Evolutionary conservation across 805 yeast genomes (phyloP), one percentile per base, ranked within the genome.

Genomic region (Saccharomycopsis sp.): DNA sequence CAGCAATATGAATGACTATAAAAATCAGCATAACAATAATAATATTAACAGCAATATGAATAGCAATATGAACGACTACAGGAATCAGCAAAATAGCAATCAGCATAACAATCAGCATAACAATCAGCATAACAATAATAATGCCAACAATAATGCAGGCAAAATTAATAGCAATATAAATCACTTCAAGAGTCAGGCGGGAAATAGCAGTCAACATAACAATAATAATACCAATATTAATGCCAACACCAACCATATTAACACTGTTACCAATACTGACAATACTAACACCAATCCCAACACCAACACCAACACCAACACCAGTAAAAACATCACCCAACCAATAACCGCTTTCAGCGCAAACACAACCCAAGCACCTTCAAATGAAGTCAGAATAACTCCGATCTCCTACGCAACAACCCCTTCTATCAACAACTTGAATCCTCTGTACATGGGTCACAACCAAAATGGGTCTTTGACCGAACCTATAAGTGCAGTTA

Each of bases 351-450:
- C 49, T 17, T 3, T 44, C 22, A 44, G 49, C 22, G 49, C 49
- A 44, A 44, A 44, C 22, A 44, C 49, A 5, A 44, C 49, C 19
- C 49, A 44, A 17, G 49, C 49, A 17, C 49, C 49, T 7, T 17
- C 49, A 12, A 29, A 29, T 12, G 49, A 44, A 44, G 49, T 44
- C 5, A 44, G 22, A 19, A 44, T 44, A 44, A 44, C 49, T 7
- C 49, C 49, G 3, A 44, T 53, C n/a, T 53, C 56, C 22, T 53
- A 53, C 38, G 56, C 56, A 19, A 53, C 56, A 22, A 53, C 56
- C 12, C 47, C 47, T n/a, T 35, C 50, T 19, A 15, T 41, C 20
- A 15, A 20, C 12, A 20, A 20, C 19, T 17, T 44, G 5, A 44
- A 44, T 12, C 20, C 19, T 7, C 49, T 5, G 49, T 44, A 44